A percentile compares a stretch with the other conserved stretches of the same genome.
phyloP scores from a whole-genome alignment of 352 stramenopile genomes.

The Pelagophyceae sp. region DNA sequence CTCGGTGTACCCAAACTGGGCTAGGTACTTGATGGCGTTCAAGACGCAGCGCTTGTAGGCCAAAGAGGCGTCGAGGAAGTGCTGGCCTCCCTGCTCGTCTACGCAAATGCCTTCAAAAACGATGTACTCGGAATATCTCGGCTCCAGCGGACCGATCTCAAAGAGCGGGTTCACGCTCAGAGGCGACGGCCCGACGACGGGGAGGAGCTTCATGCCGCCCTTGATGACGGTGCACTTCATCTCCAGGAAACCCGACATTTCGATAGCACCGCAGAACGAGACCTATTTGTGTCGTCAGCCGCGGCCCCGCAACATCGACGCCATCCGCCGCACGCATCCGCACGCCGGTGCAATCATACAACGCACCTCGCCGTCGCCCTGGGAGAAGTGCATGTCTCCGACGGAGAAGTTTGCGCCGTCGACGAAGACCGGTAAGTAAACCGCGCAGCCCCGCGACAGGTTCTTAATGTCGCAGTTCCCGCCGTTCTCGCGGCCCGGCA shows the following conservation, averaged over 20 bases:
- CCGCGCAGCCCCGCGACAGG: conserved; percentile 38
- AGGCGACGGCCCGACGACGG: conserved; percentile 38
- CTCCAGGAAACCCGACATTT: conserved; percentile 47
- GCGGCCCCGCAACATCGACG: too few relatives aligned
- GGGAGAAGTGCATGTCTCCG: conserved; percentile 46
- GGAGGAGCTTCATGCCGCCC: conserved; percentile 45
- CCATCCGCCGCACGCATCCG: too few relatives aligned
- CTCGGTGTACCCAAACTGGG: conserved; percentile 45
- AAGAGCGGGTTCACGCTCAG: conserved; percentile 46
- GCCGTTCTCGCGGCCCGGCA: conserved; percentile 47
- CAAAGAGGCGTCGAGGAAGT: conserved; percentile 45
- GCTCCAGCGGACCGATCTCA: conserved; percentile 47
- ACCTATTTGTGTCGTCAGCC: too few relatives aligned
- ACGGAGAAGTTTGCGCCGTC: conserved; percentile 42
- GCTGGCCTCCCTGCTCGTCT: conserved; percentile 42
- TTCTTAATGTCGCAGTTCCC: conserved; percentile 53
- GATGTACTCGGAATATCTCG: conserved; percentile 44
- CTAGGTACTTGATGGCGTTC: conserved; percentile 48
- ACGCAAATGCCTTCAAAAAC: conserved; percentile 49
- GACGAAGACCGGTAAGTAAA: conserved; percentile 51
- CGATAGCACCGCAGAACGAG: conserved; percentile 47
- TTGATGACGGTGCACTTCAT: conserved; percentile 44
- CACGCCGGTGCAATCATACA: too few relatives aligned
- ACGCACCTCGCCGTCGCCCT: conserved; percentile 47
- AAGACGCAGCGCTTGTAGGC: conserved; percentile 43